A percentile compares a stretch with the other conserved stretches of the same genome.
phyloP scores from a whole-genome alignment of 306 rosid genomes.

The Prunus salicina region DNA sequence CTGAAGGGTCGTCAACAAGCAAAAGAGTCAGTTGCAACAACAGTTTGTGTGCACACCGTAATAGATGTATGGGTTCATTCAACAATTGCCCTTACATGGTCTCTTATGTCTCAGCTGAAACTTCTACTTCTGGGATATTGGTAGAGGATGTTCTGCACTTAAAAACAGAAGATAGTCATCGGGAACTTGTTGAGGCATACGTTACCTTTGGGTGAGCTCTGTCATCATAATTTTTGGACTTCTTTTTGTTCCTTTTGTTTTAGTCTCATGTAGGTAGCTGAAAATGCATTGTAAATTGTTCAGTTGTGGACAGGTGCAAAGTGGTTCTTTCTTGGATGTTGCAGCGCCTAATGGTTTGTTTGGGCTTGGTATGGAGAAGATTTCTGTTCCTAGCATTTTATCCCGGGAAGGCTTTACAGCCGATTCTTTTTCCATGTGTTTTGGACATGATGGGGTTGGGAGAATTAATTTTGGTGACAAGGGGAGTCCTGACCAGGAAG shows the following conservation, averaged over 20 bases:
- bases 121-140: conserved; percentile 79
- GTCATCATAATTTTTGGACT: conserved; percentile 1
- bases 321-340: conserved; percentile 84
- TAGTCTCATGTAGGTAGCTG: conserved; percentile 1
- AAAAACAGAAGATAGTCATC: conserved; percentile 49
- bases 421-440: conserved; percentile 96
- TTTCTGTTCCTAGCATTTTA: conserved; percentile 94
- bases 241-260: background rate
- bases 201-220: conserved; percentile 81
- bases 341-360: conserved; percentile 95
- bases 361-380: conserved; percentile 96
- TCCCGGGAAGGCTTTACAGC: conserved; percentile 76
- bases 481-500: conserved; percentile 82
- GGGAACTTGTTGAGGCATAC: conserved; percentile 61
- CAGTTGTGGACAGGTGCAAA: conserved; percentile 96
- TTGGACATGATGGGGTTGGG: conserved; percentile 85
- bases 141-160: conserved; percentile 85
- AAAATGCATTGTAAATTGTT: conserved; percentile 22
- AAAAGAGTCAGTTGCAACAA: conserved; percentile 71
- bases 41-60: conserved; percentile 58
- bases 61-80: conserved; percentile 54
- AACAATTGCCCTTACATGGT: conserved; percentile 83
- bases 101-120: conserved; percentile 84
- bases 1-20: conserved; percentile 76
- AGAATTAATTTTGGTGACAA: conserved; percentile 91